Percentiles rank a stretch among this genome's conserved stretches.
These are phyloP conservation scores for Salix brachista DNA, from an alignment of 345 rosid genomes.

Conservation along the genomic window DNA sequence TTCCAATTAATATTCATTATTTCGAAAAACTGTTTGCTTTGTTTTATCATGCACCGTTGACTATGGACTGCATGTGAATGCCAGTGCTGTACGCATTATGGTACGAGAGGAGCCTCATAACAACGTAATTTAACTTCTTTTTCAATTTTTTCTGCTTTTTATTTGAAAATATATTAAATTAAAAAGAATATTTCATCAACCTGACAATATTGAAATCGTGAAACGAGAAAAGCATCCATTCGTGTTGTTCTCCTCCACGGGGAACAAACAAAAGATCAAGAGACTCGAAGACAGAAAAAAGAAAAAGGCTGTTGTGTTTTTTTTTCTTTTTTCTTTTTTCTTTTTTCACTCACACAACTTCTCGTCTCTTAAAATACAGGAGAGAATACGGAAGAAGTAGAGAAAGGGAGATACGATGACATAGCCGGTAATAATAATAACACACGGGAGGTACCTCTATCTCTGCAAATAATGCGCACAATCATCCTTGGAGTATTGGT, in stretches of 20 bases:
- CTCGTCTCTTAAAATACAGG: background rate
- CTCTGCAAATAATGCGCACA: background rate
- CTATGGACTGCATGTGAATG: background rate
- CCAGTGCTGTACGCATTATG: background rate
- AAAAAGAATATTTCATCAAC: background rate
- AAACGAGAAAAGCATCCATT: background rate
- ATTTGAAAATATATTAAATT: too few species aligned
- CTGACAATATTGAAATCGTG: background rate
- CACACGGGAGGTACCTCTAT: background rate
- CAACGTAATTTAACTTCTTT: too few species aligned
- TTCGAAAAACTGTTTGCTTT: too few species aligned
- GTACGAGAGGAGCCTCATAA: background rate
- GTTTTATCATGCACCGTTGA: too few species aligned
- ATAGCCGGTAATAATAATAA: constrained; percentile 1
- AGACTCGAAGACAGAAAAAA: background rate
- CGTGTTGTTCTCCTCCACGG: background rate
- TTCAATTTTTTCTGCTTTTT: too few species aligned
- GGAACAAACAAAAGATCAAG: background rate
- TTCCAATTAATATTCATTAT: background rate
- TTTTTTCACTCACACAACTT: background rate
- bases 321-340: background rate
- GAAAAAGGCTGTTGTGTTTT: background rate
- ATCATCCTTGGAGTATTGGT: background rate
- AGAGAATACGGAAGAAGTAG: background rate
- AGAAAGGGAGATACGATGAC: constrained; percentile 30